Evolutionary conservation across 306 rosid genomes (phyloP), one percentile per base, ranked within the genome.

Genomic region (Rosa persica): DNA sequence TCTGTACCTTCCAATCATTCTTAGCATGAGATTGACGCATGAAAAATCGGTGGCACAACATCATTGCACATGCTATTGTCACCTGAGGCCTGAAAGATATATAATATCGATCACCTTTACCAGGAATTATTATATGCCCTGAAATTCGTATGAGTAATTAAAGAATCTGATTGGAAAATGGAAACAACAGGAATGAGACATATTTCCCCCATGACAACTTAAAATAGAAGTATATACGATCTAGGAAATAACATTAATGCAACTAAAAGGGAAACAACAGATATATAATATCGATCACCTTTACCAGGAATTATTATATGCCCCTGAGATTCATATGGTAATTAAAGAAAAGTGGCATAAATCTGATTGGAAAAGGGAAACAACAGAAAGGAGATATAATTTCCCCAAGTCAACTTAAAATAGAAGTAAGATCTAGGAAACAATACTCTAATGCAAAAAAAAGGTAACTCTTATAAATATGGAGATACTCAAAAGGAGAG

Each of bases 11-110:
- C 90, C 90, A 85, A 75, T 85, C 90, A 83, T 85, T 85, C 76
- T 83, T 83, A 44, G 90, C 85, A 78, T 77, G 90, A 57, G 90
- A 87, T 44, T 87, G 87, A 38, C 73, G 75, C 80, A 87, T 78
- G 70, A 75, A 87, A 76, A 87, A 87, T 42, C 82, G 85, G 82
- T 87, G 90, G 85, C 90, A 87, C 76, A 87, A 57, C 87, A 87
- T 43, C 80, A 87, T 87, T 30, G 85, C 89, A 72, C 85, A 75
- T 20, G 90, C 85, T 80, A 87, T 85, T 60, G 87, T 87, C 76
- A 85, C 74, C 81, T 87, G 90, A 72, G 90, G 88, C 85, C 90
- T 87, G 89, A 69, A 83, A 61, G 55, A 49, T 47, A 80, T n/a
- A 81, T 48, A 79, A 23, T 70, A 76, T 68, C 65, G 55, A 78